Conservation (phyloP, 345 rosid species). For the Citrus inodora region DNA sequence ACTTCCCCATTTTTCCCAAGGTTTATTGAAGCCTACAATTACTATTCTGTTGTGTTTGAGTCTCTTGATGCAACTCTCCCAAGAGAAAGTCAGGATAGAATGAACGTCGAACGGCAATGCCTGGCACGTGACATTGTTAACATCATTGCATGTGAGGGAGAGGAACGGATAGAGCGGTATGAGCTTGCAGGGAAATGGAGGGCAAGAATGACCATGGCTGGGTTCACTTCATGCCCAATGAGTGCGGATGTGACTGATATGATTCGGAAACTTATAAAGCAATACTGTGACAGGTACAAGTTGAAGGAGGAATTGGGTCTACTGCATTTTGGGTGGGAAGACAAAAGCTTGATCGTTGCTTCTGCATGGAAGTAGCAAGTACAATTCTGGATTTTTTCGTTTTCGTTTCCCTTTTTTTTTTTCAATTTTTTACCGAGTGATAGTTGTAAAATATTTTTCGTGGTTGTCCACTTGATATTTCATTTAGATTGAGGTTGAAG, state of each 20-base stretch:
- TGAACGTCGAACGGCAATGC: conserved; percentile 93
- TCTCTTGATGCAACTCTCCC: conserved; percentile 91
- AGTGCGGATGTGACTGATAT: conserved; percentile 43
- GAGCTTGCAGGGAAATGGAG: conserved; percentile 97
- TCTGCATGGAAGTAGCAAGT: conserved; percentile 70
- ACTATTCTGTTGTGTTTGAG: conserved; percentile 85
- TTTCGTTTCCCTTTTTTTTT: neutral
- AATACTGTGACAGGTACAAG: conserved; percentile 62
- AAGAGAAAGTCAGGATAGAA: conserved; percentile 90
- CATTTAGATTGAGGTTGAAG: neutral
- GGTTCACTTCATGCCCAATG: conserved; percentile 67
- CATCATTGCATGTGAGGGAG: conserved; percentile 93
- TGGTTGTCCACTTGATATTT: conserved; percentile 16
- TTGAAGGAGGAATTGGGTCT: conserved; percentile 61
- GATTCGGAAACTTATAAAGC: conserved; percentile 47
- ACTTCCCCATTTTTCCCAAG: conserved; percentile 84
- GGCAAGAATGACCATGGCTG: conserved; percentile 94
- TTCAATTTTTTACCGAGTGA: neutral
- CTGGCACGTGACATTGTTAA: conserved; percentile 94
- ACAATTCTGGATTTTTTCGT: neutral
- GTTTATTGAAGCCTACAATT: conserved; percentile 78
- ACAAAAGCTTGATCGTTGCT: conserved; percentile 78
- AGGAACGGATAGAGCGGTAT: conserved; percentile 85
- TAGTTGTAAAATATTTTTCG: conserved; percentile 21
- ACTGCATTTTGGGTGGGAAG: conserved; percentile 89